These are phyloP conservation scores for Pleodorina starrii DNA, from an alignment of 139 green algal genomes.

Conservation along the genomic window DNA sequence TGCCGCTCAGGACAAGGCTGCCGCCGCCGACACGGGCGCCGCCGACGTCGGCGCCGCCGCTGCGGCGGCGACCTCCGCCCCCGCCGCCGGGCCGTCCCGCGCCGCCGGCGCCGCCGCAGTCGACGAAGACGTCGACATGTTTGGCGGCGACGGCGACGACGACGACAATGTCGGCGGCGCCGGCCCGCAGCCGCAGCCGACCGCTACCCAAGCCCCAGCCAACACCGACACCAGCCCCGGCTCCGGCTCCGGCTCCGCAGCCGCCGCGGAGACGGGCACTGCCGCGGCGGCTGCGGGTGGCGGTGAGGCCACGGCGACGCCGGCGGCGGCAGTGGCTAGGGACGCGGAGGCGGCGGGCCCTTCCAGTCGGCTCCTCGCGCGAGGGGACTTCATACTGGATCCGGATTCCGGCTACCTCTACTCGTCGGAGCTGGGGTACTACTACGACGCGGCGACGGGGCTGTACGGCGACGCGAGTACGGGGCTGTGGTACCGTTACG, in stretches of 20 bases:
- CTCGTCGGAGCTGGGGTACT: constrained; percentile 19
- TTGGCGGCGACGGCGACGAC: not conserved
- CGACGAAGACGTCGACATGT: constrained; percentile 19
- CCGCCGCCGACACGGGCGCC: too few species aligned
- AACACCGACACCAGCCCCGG: too few species aligned
- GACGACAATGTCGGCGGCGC: not conserved
- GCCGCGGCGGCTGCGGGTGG: not conserved
- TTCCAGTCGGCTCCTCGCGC: not conserved
- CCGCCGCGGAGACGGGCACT: too few species aligned
- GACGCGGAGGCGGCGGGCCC: not conserved
- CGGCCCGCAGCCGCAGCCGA: not conserved
- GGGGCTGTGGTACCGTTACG: constrained; percentile 43
- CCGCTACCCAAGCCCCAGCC: not conserved
- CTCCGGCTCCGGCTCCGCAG: not conserved
- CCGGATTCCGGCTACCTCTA: not conserved
- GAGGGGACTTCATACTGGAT: not conserved
- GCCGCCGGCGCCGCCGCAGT: not conserved
- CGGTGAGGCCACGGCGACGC: not conserved
- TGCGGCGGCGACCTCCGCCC: not conserved
- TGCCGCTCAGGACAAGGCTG: too few species aligned
- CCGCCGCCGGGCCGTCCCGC: too few species aligned
- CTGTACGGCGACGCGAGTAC: constrained; percentile 29
- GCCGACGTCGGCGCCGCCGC: too few species aligned
- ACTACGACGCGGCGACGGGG: constrained; percentile 16
- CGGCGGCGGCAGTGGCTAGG: too few species aligned